Base-by-base conservation (phyloP, 2,329 filamentous ascomycete genomes). In the Fusarium longipes region DNA sequence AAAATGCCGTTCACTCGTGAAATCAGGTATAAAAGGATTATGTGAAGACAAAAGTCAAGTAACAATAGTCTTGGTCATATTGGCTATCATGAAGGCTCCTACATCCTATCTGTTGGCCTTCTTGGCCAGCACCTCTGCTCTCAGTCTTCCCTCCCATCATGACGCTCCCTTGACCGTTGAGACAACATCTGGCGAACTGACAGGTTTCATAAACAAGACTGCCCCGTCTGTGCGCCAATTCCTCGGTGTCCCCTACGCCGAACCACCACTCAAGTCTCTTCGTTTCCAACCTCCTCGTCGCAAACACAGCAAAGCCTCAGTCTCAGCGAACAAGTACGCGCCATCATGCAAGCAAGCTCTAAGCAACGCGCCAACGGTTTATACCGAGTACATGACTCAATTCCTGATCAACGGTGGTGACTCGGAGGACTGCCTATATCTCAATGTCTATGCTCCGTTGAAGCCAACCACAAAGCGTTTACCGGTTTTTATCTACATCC, bases 381-480 rank as follows among this genome's bases (percentile, higher is more conserved):
- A 61, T 8, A 61, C 56, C 1, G 39, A 61, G 18, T 10, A 61
- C 8, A 61, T 61, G 57, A 15, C 45, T 15, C 39, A 61, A 3
- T 61, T 61, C 14, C 45, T 61, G 3, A 61, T 54, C 24, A 61
- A 61, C 2, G 57, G 57, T 1, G 39, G 27, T 1, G 45, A 61
- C 12, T 60, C 57, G 7, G 57, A 61, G 18, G 57, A 61, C 8
- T 61, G 57, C 15, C 22, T 61, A 22, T 61, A 61, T 25, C 57
- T 61, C 18, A 61, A 61, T 10, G 39, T 61, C 18, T 61, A 61
- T 3, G 47, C 57, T 2, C 57, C 56, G 6, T 10, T 43, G 14
- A 44, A 44, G 4, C 57, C 57, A 5, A 45, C 39, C 6, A 20
- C 45, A 0, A 35, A 53, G 33, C 57, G 40, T 8, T 20, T 61